These are phyloP conservation scores for Fusarium phyllophilum DNA, from an alignment of 2,329 filamentous ascomycete species.

Conservation along the genomic window DNA sequence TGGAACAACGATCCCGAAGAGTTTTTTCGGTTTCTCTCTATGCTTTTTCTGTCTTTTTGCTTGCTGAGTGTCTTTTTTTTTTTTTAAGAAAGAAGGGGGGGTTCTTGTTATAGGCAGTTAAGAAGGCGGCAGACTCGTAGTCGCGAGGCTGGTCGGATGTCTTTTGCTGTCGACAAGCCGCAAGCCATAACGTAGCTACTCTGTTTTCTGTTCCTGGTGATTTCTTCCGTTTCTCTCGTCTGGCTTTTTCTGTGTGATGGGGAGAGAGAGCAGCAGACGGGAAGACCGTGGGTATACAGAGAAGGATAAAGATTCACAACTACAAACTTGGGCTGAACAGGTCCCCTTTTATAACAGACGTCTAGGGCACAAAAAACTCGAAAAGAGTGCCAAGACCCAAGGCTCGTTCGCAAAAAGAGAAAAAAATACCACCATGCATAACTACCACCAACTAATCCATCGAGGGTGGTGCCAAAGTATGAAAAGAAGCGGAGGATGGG, in stretches of 20 bases:
- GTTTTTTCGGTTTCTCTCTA: conserved; percentile 11
- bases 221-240: conserved; percentile 10
- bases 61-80: not conserved
- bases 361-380: conserved; percentile 11
- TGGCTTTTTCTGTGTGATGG: not conserved
- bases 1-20: conserved; percentile 8
- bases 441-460: conserved; percentile 18
- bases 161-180: conserved; percentile 40
- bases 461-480: conserved; percentile 35
- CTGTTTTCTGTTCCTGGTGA: conserved; percentile 10
- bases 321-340: conserved; percentile 17
- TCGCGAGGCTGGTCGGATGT: conserved; percentile 41
- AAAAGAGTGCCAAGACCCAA: conserved; percentile 26
- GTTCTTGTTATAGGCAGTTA: conserved; percentile 41
- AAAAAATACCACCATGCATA: conserved; percentile 27
- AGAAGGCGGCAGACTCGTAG: conserved; percentile 43
- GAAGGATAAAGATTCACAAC: conserved; percentile 15
- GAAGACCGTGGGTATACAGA: conserved; percentile 17
- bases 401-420: conserved; percentile 2
- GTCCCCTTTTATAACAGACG: conserved; percentile 34
- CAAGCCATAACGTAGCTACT: conserved; percentile 43
- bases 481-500: conserved; percentile 2
- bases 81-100: conserved; percentile 1
- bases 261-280: not conserved
- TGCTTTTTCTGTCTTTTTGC: conserved; percentile 1